Evolutionary conservation across 225 moss, liverwort and hornwort species (phyloP).

Genomic region (Polytrichum formosum): DNA sequence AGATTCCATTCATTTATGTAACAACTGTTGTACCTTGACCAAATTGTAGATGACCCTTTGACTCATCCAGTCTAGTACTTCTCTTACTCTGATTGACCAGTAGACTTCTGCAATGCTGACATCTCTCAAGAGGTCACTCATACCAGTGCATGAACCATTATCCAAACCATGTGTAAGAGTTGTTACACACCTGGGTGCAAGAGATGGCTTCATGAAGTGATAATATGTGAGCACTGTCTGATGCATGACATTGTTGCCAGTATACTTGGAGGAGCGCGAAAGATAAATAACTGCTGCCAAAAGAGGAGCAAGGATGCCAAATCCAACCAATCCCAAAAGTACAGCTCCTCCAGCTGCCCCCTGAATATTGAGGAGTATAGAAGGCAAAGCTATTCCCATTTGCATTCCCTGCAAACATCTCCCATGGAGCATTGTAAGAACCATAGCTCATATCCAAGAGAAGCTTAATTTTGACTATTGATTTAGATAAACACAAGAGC

Average conservation of each 20-base stretch:
- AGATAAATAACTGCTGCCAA: constrained; percentile 84
- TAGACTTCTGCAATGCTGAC: too few relatives aligned
- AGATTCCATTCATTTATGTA: too few relatives aligned
- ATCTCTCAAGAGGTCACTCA: too few relatives aligned
- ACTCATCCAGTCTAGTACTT: too few relatives aligned
- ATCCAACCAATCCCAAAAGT: constrained; percentile 77
- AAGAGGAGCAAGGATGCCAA: constrained; percentile 91
- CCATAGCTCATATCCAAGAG: neutral
- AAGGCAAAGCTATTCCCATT: constrained; percentile 96
- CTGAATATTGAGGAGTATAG: constrained; percentile 89
- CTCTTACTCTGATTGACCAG: too few relatives aligned
- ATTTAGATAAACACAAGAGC: neutral
- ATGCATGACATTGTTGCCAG: constrained; percentile 98
- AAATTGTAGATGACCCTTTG: too few relatives aligned
- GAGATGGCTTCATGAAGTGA: constrained; percentile 90
- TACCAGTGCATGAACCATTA: too few relatives aligned
- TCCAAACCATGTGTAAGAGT: too few relatives aligned
- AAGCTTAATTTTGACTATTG: too few relatives aligned
- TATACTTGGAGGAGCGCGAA: constrained; percentile 91
- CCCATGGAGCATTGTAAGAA: constrained; percentile 8
- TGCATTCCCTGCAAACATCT: constrained; percentile 64
- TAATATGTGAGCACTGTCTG: constrained; percentile 82
- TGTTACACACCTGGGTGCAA: constrained; percentile 73
- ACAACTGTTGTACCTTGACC: too few relatives aligned
- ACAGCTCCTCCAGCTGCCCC: constrained; percentile 89